Base-by-base conservation (phyloP, 495 filamentous ascomycete genomes). In the Aspergillus steynii region DNA sequence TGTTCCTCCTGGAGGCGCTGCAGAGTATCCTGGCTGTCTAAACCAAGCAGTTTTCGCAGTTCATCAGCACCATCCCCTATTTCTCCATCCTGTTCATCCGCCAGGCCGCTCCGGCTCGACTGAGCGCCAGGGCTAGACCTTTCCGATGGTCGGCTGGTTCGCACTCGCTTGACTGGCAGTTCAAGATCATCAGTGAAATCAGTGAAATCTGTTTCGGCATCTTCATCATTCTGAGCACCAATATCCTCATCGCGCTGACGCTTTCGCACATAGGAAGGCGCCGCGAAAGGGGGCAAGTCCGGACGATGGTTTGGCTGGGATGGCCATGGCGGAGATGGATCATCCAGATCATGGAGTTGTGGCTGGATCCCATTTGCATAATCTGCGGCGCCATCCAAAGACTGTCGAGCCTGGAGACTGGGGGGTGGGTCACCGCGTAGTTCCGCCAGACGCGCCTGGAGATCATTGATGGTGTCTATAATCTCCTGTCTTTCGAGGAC, bases 1-100 rank as follows among this genome's bases (percentile, higher is more conserved):
- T 76, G 73, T 51, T 80, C 79, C 32, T 73, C 69, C 29, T 72
- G 69, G 52, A 82, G 66, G 25, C 69, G 66, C 7, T 50, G 62
- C 7, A 81, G 55, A 7, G 68, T 65, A 31, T 76, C 69, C 14
- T 65, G 53, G 26, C 67, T 67, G 50, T 76, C 54, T 0, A 71
- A 63, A 12, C 70, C 72, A 3, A 79, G 62, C 0, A 78, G 31
- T n/a, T 59, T 27, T 0, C 56, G 58, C 10, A 69, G 34, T 14
- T 62, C 61, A 14, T 64, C 55, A 25, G 59, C 26, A 29, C 47
- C 56, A 51, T 65, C 56, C 31, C 37, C 56, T 29, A 27, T n/a
- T n/a, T 61, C 59, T 32, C 46, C 54, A 4, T 52, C 56, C 10
- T 20, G 20, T 1, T 3, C 25, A 3, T 61, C 49, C n/a, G 47